Percentiles rank a stretch among this genome's conserved stretches.
Evolutionary conservation across 805 yeast genomes (phyloP).

Genomic region (Nakazawaea sp.): DNA sequence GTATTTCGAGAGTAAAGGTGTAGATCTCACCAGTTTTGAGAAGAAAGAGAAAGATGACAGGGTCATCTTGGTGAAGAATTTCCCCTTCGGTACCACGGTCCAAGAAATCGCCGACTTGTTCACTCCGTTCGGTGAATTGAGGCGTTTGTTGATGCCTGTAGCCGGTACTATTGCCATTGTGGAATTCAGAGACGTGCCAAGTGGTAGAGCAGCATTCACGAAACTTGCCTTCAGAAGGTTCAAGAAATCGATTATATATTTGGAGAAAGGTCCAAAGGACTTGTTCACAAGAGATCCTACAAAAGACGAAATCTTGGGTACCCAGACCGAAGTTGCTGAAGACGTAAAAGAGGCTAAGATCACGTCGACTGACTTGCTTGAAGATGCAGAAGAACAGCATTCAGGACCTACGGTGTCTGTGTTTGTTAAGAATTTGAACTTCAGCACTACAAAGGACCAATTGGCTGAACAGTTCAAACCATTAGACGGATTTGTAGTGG

Average conservation of each 20-base stretch:
- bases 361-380: constrained; percentile 38
- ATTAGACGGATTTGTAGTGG: constrained; percentile 73
- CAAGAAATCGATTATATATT: constrained; percentile 78
- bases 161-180: constrained; percentile 94
- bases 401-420: constrained; percentile 80
- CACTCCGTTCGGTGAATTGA: constrained; percentile 70
- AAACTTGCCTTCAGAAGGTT: constrained; percentile 83
- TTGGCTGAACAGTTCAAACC: constrained; percentile 58
- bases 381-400: constrained; percentile 28
- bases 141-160: constrained; percentile 86
- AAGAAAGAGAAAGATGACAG: constrained; percentile 71
- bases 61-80: constrained; percentile 79
- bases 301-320: constrained; percentile 24
- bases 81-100: constrained; percentile 78
- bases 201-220: constrained; percentile 85
- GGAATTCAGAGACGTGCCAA: constrained; percentile 75
- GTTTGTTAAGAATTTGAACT: constrained; percentile 88
- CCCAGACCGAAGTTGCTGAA: constrained; percentile 25
- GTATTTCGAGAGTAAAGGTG: constrained; percentile 80
- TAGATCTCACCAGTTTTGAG: constrained; percentile 69
- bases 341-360: constrained; percentile 34
- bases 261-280: constrained; percentile 90
- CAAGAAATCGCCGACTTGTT: constrained; percentile 82
- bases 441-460: constrained; percentile 58
- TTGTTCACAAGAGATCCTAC: constrained; percentile 60